Conservation (phyloP, 2,329 filamentous ascomycete species). For the Colletotrichum horii region DNA sequence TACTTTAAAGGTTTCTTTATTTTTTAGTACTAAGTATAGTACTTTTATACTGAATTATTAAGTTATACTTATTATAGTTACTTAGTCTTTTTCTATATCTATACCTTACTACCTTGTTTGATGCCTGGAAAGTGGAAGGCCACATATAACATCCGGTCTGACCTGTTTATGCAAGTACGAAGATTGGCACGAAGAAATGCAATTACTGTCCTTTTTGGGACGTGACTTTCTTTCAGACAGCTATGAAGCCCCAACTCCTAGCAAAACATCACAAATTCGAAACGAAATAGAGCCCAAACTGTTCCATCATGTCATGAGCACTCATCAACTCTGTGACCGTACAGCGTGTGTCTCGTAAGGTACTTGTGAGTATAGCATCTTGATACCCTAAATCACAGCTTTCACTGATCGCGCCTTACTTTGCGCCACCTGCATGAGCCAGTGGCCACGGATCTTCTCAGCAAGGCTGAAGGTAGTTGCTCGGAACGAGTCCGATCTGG, state of each 20-base stretch:
- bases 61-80: too few species aligned
- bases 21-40: too few species aligned
- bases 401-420: neutral
- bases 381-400: neutral
- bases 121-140: neutral
- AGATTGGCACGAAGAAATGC: neutral
- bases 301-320: neutral
- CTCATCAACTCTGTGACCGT: neutral
- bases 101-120: too few species aligned
- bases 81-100: too few species aligned
- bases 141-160: neutral
- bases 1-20: too few species aligned
- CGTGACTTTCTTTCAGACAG: neutral
- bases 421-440: neutral
- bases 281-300: neutral
- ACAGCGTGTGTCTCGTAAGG: neutral
- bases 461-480: slow-evolving; percentile 68
- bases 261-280: neutral
- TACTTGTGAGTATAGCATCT: neutral
- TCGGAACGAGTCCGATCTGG: slow-evolving; percentile 66
- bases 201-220: neutral
- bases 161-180: neutral
- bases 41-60: too few species aligned
- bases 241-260: neutral
- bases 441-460: slow-evolving; percentile 27